These are phyloP conservation scores for Myxozyma neglecta DNA, from an alignment of 805 yeast species.

Conservation along the genomic window DNA sequence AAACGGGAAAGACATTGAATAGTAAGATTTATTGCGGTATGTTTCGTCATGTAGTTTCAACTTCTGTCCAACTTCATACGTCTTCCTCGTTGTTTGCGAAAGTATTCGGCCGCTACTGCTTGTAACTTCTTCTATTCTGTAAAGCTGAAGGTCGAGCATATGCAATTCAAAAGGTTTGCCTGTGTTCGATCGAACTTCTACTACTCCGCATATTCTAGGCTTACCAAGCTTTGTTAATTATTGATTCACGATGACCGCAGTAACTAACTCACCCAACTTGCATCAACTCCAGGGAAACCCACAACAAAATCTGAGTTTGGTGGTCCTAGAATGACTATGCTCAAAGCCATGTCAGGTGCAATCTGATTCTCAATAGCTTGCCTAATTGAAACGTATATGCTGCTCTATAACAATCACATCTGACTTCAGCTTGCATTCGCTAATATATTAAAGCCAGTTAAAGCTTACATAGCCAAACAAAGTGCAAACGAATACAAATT, in stretches of 20 bases:
- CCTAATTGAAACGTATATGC: too few relatives aligned
- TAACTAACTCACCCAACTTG: constrained; percentile 39
- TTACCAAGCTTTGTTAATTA: background rate
- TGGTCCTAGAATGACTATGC: constrained; percentile 39
- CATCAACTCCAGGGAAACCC: constrained; percentile 48
- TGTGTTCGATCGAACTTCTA: constrained; percentile 41
- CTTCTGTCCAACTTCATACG: constrained; percentile 41
- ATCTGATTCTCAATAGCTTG: too few relatives aligned
- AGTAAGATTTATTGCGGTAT: constrained; percentile 24
- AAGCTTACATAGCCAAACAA: too few relatives aligned
- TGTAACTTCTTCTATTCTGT: constrained; percentile 43
- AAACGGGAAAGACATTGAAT: constrained; percentile 44
- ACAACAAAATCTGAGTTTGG: constrained; percentile 46
- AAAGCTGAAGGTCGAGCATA: constrained; percentile 41
- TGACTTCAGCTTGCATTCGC: too few relatives aligned
- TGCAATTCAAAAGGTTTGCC: constrained; percentile 34
- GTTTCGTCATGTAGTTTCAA: constrained; percentile 34
- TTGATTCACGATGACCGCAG: background rate
- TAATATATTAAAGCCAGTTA: too few relatives aligned
- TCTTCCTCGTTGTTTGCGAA: constrained; percentile 38
- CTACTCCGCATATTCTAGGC: constrained; percentile 45
- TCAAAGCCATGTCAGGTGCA: constrained; percentile 2
- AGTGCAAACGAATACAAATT: too few relatives aligned
- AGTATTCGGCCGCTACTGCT: constrained; percentile 5
- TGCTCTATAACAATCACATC: too few relatives aligned